Base-by-base conservation (phyloP, 73 alveolate genomes). In the Paramecium biaurelia region DNA sequence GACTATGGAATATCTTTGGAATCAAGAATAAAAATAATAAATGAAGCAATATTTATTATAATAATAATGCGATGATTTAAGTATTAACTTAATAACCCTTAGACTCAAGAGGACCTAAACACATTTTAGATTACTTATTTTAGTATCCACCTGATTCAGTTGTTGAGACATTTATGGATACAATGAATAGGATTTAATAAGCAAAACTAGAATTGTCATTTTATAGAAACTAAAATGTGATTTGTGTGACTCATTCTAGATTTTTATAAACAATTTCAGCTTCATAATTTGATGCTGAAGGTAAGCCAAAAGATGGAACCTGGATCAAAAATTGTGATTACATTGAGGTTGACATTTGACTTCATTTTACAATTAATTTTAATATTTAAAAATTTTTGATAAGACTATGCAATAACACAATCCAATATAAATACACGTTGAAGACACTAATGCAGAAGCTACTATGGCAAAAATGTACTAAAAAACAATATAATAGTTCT, bases 401-500 rank as follows among this genome's bases (percentile, higher is more conserved):
- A 30, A 74, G 47, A 74, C 7, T 79, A 79, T 79, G 90, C 15
- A 42, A n/a, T 43, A 79, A 79, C 18, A 79, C 11, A 32, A 79
- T 45, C 32, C 59, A 72, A 42, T 79, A 24, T 38, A 79, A 42
- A 79, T 79, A 24, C 74, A 79, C 15, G 94, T 89, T 68, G 89
- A 89, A 35, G 94, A 89, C 53, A 89, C 94, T 38, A 89, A 89
- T 89, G 94, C 89, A 26, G 94, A 89, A 37, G 94, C 94, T 18
- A 89, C 84, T 32, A 30, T 63, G 21, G 87, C 92, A 35, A 89
- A 89, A 26, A 58, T 89, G 94, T 89, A 89, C 2, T n/a, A 38
- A 72, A 18, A 12, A 4, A 12, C 18, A 34, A 14, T 23, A 24
- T 38, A 5, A 70, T 70, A 89, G 94, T 5, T 70, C 92, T 9